Evolutionary conservation across 2,329 filamentous ascomycete genomes (phyloP).

Genomic region (Polychaeton citri): DNA sequence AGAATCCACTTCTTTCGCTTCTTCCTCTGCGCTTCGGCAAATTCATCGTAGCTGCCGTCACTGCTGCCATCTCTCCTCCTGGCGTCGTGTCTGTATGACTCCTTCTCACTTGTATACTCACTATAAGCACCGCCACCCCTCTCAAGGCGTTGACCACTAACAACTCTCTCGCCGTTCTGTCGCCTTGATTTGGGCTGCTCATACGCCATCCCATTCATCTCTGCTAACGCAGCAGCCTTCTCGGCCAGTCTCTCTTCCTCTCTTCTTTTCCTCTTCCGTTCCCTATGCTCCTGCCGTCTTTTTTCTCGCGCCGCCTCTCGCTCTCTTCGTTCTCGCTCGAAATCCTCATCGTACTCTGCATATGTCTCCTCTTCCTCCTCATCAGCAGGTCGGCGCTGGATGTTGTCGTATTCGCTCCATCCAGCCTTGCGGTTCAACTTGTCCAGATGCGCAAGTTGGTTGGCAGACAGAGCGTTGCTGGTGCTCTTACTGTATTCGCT

Average conservation of each 20-base stretch:
- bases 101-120: slow-evolving; percentile 26
- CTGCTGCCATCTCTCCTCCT: slow-evolving; percentile 25
- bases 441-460: slow-evolving; percentile 54
- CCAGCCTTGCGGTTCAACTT: slow-evolving; percentile 45
- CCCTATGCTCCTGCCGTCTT: slow-evolving; percentile 10
- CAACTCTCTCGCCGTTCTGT: slow-evolving; percentile 25
- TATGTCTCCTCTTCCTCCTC: slow-evolving; percentile 19
- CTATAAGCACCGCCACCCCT: slow-evolving; percentile 9
- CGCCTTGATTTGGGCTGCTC: slow-evolving; percentile 14
- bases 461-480: slow-evolving; percentile 32
- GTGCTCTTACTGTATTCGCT: slow-evolving; percentile 16
- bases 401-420: slow-evolving; percentile 26
- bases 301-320: slow-evolving; percentile 20
- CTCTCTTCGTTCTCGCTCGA: slow-evolving; percentile 25
- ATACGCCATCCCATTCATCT: slow-evolving; percentile 13
- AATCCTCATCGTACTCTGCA: slow-evolving; percentile 18
- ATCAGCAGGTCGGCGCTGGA: slow-evolving; percentile 38
- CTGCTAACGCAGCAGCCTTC: slow-evolving; percentile 9
- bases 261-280: slow-evolving; percentile 22
- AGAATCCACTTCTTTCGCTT: slow-evolving; percentile 42
- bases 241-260: slow-evolving; percentile 25
- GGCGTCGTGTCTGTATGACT: slow-evolving; percentile 26
- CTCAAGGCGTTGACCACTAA: slow-evolving; percentile 35
- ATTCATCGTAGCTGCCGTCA: slow-evolving; percentile 23
- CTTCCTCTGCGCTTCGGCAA: slow-evolving; percentile 27